Evolutionary conservation across 2,329 filamentous ascomycete genomes (phyloP).

Genomic region (Diplocarpon rosae): DNA sequence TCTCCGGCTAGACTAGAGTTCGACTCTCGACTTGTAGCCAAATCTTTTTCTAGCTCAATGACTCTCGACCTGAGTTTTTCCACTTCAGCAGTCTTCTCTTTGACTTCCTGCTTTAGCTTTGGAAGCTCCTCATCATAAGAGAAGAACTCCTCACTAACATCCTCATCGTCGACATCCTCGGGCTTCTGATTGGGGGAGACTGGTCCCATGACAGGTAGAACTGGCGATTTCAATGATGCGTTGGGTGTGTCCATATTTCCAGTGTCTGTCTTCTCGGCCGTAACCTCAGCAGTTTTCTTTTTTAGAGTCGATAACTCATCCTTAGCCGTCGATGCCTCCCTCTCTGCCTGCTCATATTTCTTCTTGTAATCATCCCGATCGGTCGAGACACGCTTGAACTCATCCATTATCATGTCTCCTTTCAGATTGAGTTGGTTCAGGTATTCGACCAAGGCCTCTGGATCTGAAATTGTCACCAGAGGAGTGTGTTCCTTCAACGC

Average conservation of each 20-base stretch:
- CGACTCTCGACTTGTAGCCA: slow-evolving; percentile 61
- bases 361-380: slow-evolving; percentile 75
- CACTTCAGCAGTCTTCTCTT: slow-evolving; percentile 60
- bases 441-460: slow-evolving; percentile 77
- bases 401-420: slow-evolving; percentile 86
- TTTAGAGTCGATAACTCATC: slow-evolving; percentile 52
- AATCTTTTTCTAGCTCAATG: slow-evolving; percentile 54
- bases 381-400: slow-evolving; percentile 74
- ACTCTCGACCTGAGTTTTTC: slow-evolving; percentile 60
- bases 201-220: slow-evolving; percentile 37
- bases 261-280: slow-evolving; percentile 18
- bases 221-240: slow-evolving; percentile 34
- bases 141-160: slow-evolving; percentile 63
- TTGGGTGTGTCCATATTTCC: slow-evolving; percentile 24
- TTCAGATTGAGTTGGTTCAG: slow-evolving; percentile 77
- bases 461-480: slow-evolving; percentile 77
- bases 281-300: slow-evolving; percentile 15
- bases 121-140: slow-evolving; percentile 84
- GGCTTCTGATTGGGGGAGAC: slow-evolving; percentile 39
- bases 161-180: slow-evolving; percentile 28
- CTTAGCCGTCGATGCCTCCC: slow-evolving; percentile 47
- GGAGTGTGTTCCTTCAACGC: slow-evolving; percentile 87
- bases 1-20: slow-evolving; percentile 48
- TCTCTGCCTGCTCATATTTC: slow-evolving; percentile 59
- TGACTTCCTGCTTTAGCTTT: slow-evolving; percentile 64